Evolutionary conservation across 73 alveolate genomes (phyloP), one percentile per base, ranked within the genome.

Genomic region (Loxodes magnus): DNA sequence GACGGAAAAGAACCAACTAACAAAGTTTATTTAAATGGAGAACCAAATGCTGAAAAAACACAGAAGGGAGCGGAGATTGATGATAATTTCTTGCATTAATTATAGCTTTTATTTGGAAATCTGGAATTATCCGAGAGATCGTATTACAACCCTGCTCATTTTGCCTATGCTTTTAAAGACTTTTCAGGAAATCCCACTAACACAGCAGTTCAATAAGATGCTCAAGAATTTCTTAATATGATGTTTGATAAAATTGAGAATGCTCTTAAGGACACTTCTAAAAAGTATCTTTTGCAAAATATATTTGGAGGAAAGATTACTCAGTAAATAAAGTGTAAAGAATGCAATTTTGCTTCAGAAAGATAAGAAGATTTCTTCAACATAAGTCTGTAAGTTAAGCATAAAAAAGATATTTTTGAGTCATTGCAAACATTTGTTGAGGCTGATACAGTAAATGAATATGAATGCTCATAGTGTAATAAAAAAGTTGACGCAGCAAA

Each of bases 241-340:
- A 76, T 93, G 58, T 90, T 93, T 64, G 99, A 90, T 48, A 87
- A 92, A 64, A 30, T 93, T 4, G 99, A 93, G 74, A 79, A 79
- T 48, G 58, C 68, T 29, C 65, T 86, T 43, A 87, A 83, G 74
- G 82, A 84, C 16, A 86, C 98, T 0, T 57, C 84, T 19, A 71
- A 70, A 67, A 93, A 79, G 65, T 58, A 93, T 52, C 63, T 93
- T 31, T 64, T 83, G 23, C 80, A 76, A 62, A 79, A 87, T 31
- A 90, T 90, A 41, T 93, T 84, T 51, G 96, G 97, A 42, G 99
- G 99, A 1, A 90, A 92, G 43, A 64, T 74, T 10, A 82, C 94
- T 64, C 61, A 93, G 0, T 71, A 87, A 44, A 64, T 86, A 50
- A 64, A 71, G 37, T 93, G 99, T 64, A 54, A 65, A 24, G 67